These are phyloP conservation scores for Botrytis elliptica DNA, from an alignment of 2,329 filamentous ascomycete genomes.

Conservation along the genomic window DNA sequence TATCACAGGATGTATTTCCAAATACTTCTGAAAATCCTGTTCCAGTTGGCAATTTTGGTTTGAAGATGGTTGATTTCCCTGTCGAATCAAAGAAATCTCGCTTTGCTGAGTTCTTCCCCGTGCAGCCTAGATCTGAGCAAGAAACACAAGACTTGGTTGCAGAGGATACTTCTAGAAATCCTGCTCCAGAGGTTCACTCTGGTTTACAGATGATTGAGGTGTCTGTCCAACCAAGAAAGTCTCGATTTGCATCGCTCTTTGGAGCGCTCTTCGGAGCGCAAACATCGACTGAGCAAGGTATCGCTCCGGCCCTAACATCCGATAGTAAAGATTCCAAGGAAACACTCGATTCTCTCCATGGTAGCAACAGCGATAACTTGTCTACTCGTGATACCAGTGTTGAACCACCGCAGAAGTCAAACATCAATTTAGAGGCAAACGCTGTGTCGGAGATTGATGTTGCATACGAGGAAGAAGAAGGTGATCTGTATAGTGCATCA, in stretches of 20 bases:
- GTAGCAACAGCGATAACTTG: fast-evolving
- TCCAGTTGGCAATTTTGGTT: neutral
- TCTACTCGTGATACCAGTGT: neutral
- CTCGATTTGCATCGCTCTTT: neutral
- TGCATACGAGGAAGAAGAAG: neutral
- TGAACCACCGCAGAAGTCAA: neutral
- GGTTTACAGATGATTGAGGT: neutral
- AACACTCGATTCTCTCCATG: neutral
- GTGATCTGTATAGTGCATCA: neutral
- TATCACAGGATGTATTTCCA: neutral
- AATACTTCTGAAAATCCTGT: neutral
- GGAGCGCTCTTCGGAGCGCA: neutral
- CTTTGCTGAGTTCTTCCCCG: neutral
- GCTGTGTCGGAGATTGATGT: neutral
- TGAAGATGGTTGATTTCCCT: neutral
- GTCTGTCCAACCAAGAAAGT: neutral
- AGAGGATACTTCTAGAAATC: neutral
- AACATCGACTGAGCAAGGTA: neutral
- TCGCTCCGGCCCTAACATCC: neutral
- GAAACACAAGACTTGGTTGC: neutral
- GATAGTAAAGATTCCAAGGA: neutral
- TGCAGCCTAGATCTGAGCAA: neutral
- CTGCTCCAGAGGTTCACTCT: neutral
- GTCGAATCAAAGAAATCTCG: neutral
- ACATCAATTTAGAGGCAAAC: neutral